Base-by-base conservation (phyloP, 164 flowering plant species). In the Vitis amurensis region DNA sequence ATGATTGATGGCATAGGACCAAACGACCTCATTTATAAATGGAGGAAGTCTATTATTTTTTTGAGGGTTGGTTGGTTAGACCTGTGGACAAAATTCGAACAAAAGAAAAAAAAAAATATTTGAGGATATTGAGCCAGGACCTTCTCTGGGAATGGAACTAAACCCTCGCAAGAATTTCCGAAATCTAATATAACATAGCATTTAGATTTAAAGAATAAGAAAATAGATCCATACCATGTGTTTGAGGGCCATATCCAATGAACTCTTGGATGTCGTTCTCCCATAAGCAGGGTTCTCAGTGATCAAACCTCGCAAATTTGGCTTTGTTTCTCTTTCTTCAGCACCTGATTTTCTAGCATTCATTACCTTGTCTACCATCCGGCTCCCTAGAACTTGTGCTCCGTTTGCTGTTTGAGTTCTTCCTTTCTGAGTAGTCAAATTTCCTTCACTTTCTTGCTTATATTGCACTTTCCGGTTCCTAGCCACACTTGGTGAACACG, bases 341-440 rank as follows among this genome's bases (percentile, higher is more conserved):
- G 55, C 61, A 7, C 52, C 69, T 61, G 73, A 72, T 67, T 78
- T 85, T 70, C 90, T 81, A 1, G 91, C 93, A 70, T 83, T 89
- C 93, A 89, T 78, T 51, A 89, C 75, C 80, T 78, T 89, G 9
- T 89, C 89, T 64, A 89, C 88, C 89, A 89, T 87, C 50, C 71
- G 69, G 57, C 91, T 89, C 27, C 91, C 93, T 11, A 83, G 62
- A 11, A 84, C 63, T 31, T 77, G 74, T 12, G 82, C 37, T 59
- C 74, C 75, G 61, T 75, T 81, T 51, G 69, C 72, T 48, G 68
- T 50, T 48, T 68, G 71, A 65, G 3, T 66, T 57, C 30, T 72
- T 44, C 61, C 73, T 55, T 15, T 63, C 11, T 23, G 30, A 30
- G 29, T 60, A 3, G 16, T 62, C 31, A 23, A 17, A 57, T 64